These are phyloP conservation scores for Fusarium poae DNA, from an alignment of 2,329 filamentous ascomycete genomes.

Conservation along the genomic window DNA sequence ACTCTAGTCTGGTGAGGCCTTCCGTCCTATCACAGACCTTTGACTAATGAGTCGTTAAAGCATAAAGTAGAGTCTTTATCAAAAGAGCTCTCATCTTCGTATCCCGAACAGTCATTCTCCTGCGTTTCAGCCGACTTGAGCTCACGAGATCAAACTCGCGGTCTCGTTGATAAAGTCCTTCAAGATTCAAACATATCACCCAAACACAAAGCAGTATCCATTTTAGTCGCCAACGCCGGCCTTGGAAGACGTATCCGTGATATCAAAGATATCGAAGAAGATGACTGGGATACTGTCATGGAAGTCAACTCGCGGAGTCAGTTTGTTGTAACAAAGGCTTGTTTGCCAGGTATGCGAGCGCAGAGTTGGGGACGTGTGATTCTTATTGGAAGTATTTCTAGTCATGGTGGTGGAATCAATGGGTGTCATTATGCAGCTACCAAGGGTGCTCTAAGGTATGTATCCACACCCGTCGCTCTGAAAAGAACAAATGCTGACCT, in stretches of 20 bases:
- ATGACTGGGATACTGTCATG: conserved; percentile 55
- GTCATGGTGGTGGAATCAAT: conserved; percentile 53
- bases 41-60: background rate
- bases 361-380: conserved; percentile 53
- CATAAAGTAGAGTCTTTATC: conserved; percentile 29
- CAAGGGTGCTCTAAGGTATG: conserved; percentile 50
- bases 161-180: conserved; percentile 12
- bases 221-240: conserved; percentile 53
- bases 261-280: conserved; percentile 51
- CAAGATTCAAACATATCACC: conserved; percentile 2
- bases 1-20: conserved; percentile 14
- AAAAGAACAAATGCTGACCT: background rate
- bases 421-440: conserved; percentile 55
- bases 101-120: conserved; percentile 20
- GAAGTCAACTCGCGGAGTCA: conserved; percentile 54
- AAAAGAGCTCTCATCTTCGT: background rate
- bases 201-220: conserved; percentile 45
- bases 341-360: conserved; percentile 50
- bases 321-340: conserved; percentile 53
- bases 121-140: conserved; percentile 30
- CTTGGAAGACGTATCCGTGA: conserved; percentile 53
- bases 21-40: rapidly evolving
- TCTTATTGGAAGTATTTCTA: conserved; percentile 53
- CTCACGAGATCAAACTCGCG: conserved; percentile 26
- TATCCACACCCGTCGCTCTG: rapidly evolving